phyloP scores from a whole-genome alignment of 306 rosid species.

The Lupinus albus region DNA sequence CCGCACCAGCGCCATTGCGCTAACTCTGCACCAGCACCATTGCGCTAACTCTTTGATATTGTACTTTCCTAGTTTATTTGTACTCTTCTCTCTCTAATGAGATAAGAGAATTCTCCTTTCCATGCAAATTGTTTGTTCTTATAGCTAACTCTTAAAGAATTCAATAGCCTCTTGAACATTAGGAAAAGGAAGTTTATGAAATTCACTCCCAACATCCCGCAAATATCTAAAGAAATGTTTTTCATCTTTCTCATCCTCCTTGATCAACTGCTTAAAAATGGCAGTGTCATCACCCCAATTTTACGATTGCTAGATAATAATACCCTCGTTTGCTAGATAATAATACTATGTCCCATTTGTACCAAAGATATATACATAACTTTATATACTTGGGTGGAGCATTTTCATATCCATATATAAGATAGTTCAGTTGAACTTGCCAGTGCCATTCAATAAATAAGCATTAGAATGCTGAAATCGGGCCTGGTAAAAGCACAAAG shows the following conservation, averaged over 20 bases:
- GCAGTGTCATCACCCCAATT: not conserved
- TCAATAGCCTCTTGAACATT: not conserved
- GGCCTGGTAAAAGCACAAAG: not conserved
- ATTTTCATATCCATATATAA: not conserved
- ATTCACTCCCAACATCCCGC: not conserved
- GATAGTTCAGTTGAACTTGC: not conserved
- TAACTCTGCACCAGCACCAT: not conserved
- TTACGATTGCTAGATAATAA: not conserved
- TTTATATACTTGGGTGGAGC: not conserved
- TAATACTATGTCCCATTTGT: not conserved
- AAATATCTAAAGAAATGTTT: not conserved
- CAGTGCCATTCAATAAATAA: not conserved
- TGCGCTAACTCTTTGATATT: conserved; percentile 9
- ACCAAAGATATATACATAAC: not conserved
- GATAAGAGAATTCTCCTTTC: conserved; percentile 9
- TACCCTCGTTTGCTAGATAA: not conserved
- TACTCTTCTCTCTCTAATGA: not conserved
- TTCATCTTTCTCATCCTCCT: not conserved
- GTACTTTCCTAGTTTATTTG: conserved; percentile 16
- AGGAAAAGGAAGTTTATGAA: not conserved
- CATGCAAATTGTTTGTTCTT: conserved; percentile 10
- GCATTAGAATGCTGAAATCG: not conserved
- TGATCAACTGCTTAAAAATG: not conserved
- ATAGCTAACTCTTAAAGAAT: not conserved
- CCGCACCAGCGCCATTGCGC: not conserved